Conservation (phyloP, 371 early-diverging fungal species). For the Apophysomyces ossiformis region DNA sequence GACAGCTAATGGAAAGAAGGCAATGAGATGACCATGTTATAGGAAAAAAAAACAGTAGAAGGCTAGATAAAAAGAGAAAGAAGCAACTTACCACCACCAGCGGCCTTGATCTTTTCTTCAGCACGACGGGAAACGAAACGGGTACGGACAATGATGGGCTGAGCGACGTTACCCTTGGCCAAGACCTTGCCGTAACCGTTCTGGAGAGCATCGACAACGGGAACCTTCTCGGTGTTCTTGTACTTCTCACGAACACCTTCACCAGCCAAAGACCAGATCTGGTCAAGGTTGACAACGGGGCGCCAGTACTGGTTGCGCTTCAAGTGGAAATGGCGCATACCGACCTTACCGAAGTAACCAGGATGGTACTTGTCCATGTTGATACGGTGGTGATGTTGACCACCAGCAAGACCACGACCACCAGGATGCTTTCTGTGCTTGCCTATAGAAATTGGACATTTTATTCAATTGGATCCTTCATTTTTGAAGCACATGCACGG, state of each 20-base stretch:
- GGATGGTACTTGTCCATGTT: conserved; percentile 99
- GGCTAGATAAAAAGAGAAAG: background rate
- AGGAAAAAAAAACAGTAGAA: background rate
- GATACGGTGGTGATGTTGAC: conserved; percentile 99
- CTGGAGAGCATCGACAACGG: conserved; percentile 91
- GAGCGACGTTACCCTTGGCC: conserved; percentile 94
- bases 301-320: conserved; percentile 92
- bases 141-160: conserved; percentile 98
- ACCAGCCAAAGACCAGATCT: conserved; percentile 94
- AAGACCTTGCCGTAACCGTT: conserved; percentile 98
- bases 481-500: too few species aligned
- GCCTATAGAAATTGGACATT: conserved; percentile 29
- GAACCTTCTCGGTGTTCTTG: conserved; percentile 89
- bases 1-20: conserved; percentile 32
- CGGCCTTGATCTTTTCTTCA: conserved; percentile 98
- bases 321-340: conserved; percentile 99
- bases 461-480: too few species aligned
- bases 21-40: too few species aligned
- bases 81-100: conserved; percentile 83
- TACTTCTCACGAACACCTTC: conserved; percentile 90
- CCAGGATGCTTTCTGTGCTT: conserved; percentile 99
- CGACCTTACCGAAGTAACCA: conserved; percentile 99
- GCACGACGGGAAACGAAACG: conserved; percentile 94
- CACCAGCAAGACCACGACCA: conserved; percentile 99
- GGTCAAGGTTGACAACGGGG: conserved; percentile 93